These are phyloP conservation scores for Apophysomyces sp. DNA, from an alignment of 371 early-diverging fungal species.

Conservation along the genomic window DNA sequence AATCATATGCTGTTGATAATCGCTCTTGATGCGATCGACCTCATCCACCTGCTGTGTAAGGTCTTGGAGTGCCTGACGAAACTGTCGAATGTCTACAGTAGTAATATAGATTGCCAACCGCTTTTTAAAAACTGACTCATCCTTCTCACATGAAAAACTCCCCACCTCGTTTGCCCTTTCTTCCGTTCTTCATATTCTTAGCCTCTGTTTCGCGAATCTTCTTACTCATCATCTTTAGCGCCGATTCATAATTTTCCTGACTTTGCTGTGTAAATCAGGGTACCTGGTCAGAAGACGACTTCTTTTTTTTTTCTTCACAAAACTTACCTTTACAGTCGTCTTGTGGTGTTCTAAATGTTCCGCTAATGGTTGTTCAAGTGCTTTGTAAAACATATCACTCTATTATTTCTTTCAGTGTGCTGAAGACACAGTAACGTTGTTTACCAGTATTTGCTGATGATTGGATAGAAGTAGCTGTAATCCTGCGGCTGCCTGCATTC, in stretches of 20 bases:
- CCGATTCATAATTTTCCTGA: conserved; percentile 48
- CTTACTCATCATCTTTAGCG: conserved; percentile 46
- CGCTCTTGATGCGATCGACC: conserved; percentile 46
- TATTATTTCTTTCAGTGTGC: conserved; percentile 6
- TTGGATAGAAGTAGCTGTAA: conserved; percentile 55
- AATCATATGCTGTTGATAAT: conserved; percentile 43
- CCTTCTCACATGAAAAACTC: background rate
- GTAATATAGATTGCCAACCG: too few species aligned
- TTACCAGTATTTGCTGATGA: conserved; percentile 58
- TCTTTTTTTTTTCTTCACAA: background rate
- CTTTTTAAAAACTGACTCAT: background rate
- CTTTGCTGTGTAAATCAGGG: conserved; percentile 21
- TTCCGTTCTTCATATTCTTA: conserved; percentile 41
- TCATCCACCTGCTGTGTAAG: conserved; percentile 54
- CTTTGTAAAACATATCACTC: conserved; percentile 47
- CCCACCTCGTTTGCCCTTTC: conserved; percentile 48
- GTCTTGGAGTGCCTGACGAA: conserved; percentile 44
- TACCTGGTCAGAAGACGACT: background rate
- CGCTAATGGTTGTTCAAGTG: conserved; percentile 46
- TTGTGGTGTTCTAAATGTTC: conserved; percentile 50
- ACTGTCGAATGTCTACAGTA: conserved; percentile 44
- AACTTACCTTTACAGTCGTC: conserved; percentile 35
- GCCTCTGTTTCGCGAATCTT: conserved; percentile 56
- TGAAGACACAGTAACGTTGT: background rate
- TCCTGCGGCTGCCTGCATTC: conserved; percentile 56